phyloP scores from a whole-genome alignment of 768 basidiomycete species.

The Boletus patriciae region DNA sequence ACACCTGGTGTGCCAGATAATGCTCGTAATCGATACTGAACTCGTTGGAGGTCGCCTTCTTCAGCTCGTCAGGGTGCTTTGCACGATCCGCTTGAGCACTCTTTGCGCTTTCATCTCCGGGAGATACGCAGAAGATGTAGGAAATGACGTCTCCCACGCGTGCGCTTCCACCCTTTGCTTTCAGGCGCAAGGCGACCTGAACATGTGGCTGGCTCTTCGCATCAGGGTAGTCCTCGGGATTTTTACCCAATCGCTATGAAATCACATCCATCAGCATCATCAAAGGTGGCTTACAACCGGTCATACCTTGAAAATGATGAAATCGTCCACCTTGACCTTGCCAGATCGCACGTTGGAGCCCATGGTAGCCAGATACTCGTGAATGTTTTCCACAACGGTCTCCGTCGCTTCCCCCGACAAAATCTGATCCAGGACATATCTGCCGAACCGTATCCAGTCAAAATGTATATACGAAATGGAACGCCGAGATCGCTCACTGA shows the following conservation, averaged over 20 bases:
- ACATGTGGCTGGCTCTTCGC: conserved; percentile 95
- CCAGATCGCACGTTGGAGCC: conserved; percentile 79
- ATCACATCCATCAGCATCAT: neutral
- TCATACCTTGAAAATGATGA: conserved; percentile 88
- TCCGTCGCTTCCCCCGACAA: conserved; percentile 91
- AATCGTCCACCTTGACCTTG: conserved; percentile 84
- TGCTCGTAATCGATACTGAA: conserved; percentile 86
- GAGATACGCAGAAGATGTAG: conserved; percentile 87
- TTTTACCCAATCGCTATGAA: conserved; percentile 86
- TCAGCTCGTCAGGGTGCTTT: conserved; percentile 90
- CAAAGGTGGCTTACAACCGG: neutral
- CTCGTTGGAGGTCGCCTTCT: conserved; percentile 56
- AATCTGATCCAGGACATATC: conserved; percentile 87
- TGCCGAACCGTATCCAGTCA: conserved; percentile 32
- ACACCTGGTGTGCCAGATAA: conserved; percentile 87
- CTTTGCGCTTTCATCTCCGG: conserved; percentile 70
- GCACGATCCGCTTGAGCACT: conserved; percentile 86
- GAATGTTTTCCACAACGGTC: conserved; percentile 83
- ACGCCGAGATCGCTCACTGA: conserved; percentile 54
- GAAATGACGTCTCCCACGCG: conserved; percentile 91
- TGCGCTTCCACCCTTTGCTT: conserved; percentile 76
- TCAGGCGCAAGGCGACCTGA: conserved; percentile 91
- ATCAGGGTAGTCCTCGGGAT: conserved; percentile 96
- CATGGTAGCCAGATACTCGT: conserved; percentile 80
- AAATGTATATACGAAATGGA: neutral